phyloP scores from a whole-genome alignment of 129 eudicot genomes.

The Escallonia rubra region DNA sequence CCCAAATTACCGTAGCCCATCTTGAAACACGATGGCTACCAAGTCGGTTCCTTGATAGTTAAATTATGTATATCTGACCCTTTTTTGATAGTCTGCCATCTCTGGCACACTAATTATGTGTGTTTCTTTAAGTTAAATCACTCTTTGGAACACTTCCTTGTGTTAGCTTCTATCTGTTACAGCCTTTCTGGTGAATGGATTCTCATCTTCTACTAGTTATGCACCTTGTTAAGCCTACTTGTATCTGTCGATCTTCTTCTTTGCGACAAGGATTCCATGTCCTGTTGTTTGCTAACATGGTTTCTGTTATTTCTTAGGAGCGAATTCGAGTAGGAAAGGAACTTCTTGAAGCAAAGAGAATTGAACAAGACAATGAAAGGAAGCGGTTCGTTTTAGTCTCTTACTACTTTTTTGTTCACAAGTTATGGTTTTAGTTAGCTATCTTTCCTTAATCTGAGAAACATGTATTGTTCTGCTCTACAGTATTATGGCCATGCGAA shows the following conservation, averaged over 20 bases:
- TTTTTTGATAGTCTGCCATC: too few relatives aligned
- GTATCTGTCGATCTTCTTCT: background rate
- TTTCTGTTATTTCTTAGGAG: slow-evolving; percentile 44
- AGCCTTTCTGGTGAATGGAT: background rate
- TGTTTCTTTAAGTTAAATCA: too few relatives aligned
- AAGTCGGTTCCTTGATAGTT: too few relatives aligned
- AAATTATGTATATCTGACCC: too few relatives aligned
- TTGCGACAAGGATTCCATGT: background rate
- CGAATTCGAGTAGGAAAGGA: slow-evolving; percentile 81
- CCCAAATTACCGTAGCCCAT: too few relatives aligned
- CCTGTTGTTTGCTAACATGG: background rate
- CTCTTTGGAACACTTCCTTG: too few relatives aligned
- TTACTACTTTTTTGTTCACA: background rate
- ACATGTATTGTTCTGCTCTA: slow-evolving; percentile 6
- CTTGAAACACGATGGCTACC: too few relatives aligned
- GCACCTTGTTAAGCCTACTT: background rate
- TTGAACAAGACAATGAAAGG: slow-evolving; percentile 93
- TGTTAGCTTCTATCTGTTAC: background rate
- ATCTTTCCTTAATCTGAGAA: slow-evolving; percentile 1
- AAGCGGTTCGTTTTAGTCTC: slow-evolving; percentile 53
- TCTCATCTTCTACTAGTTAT: slow-evolving; percentile 1
- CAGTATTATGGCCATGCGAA: slow-evolving; percentile 74
- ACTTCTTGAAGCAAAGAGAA: slow-evolving; percentile 90
- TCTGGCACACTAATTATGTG: too few relatives aligned
- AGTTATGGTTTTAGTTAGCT: background rate